These are phyloP conservation scores for Phytophthora pini DNA, from an alignment of 352 stramenopile genomes.

Conservation along the genomic window DNA sequence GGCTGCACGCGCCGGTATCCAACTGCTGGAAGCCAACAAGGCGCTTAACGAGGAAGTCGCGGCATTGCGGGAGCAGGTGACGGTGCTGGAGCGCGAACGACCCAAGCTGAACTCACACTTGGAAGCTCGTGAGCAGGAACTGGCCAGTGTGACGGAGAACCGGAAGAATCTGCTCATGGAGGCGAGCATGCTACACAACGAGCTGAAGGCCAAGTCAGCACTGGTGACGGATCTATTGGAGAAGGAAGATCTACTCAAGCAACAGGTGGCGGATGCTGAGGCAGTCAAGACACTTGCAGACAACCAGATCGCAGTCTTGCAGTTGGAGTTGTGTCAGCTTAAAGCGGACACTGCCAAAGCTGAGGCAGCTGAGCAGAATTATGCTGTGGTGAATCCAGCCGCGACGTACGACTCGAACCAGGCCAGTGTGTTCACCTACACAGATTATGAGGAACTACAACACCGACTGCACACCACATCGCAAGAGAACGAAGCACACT, in stretches of 20 bases:
- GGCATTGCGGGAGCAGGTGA: slow-evolving; percentile 65
- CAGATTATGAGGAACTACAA: slow-evolving; percentile 63
- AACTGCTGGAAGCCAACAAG: slow-evolving; percentile 78
- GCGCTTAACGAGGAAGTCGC: slow-evolving; percentile 67
- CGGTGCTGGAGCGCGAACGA: slow-evolving; percentile 55
- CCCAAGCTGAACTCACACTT: slow-evolving; percentile 56
- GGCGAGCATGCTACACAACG: slow-evolving; percentile 55
- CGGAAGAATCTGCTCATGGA: slow-evolving; percentile 57
- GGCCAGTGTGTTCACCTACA: slow-evolving; percentile 57
- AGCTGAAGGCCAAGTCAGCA: slow-evolving; percentile 65
- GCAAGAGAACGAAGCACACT: slow-evolving; percentile 53
- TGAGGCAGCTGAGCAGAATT: slow-evolving; percentile 22
- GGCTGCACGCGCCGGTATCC: slow-evolving; percentile 71
- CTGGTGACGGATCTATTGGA: slow-evolving; percentile 65
- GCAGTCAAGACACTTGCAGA: slow-evolving; percentile 41
- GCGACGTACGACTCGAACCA: slow-evolving; percentile 68
- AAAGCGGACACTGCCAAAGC: slow-evolving; percentile 16
- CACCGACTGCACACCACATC: slow-evolving; percentile 44
- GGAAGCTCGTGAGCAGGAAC: slow-evolving; percentile 41
- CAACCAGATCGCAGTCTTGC: slow-evolving; percentile 40
- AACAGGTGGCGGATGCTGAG: slow-evolving; percentile 40
- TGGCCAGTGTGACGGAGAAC: slow-evolving; percentile 51
- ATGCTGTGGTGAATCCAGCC: slow-evolving; percentile 47
- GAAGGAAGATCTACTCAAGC: slow-evolving; percentile 51
- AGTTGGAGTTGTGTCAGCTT: slow-evolving; percentile 30